A percentile compares a stretch with the other conserved stretches of the same genome.
These are phyloP conservation scores for Alternaria consortialis DNA, from an alignment of 2,329 filamentous ascomycete species.

Conservation along the genomic window DNA sequence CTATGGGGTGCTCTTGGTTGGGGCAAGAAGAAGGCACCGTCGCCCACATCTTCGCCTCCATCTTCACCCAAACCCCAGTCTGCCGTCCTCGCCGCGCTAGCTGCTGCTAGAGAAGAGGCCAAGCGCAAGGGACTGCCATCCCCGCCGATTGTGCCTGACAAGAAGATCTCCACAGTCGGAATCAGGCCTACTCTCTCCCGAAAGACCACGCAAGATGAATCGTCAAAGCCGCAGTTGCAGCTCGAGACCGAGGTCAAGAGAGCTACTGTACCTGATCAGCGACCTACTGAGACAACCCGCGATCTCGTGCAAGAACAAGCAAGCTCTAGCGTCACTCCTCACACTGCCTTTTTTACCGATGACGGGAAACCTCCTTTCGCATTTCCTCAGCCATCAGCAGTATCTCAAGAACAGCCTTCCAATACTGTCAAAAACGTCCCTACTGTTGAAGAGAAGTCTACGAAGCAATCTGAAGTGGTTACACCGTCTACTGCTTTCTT, in stretches of 20 bases:
- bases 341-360: slow-evolving; percentile 10
- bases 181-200: not conserved
- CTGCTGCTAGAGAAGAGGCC: slow-evolving; percentile 14
- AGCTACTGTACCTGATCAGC: not conserved
- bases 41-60: slow-evolving; percentile 19
- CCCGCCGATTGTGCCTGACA: slow-evolving; percentile 3
- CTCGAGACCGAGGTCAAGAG: slow-evolving; percentile 7
- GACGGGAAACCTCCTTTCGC: slow-evolving; percentile 10
- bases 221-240: slow-evolving; percentile 8
- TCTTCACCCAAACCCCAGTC: slow-evolving; percentile 17
- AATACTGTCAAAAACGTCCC: not conserved
- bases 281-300: not conserved
- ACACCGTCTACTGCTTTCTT: slow-evolving; percentile 9
- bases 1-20: slow-evolving; percentile 45
- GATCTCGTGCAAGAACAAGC: not conserved
- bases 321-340: not conserved
- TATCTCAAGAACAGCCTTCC: not conserved
- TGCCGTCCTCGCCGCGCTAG: slow-evolving; percentile 18
- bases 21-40: slow-evolving; percentile 40
- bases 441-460: not conserved
- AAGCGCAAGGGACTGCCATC: slow-evolving; percentile 9
- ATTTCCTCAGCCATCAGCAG: not conserved
- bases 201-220: not conserved
- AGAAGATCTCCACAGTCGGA: slow-evolving; percentile 13
- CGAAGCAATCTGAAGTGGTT: not conserved